Conservation (phyloP, 257 asterid genomes). For the Capsicum pubescens region DNA sequence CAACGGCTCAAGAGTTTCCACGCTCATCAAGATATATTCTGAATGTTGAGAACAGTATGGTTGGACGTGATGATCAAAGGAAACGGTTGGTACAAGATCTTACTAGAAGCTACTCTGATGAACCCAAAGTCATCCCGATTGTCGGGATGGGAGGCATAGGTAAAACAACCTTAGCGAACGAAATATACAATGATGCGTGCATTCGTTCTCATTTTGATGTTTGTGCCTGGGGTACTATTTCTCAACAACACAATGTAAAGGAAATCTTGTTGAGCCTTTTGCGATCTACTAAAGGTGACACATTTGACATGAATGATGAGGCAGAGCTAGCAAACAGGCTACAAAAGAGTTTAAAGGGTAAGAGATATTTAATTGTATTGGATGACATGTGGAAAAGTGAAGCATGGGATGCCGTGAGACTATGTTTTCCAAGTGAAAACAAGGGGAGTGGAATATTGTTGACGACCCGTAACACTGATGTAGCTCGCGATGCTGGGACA, state of each 20-base stretch:
- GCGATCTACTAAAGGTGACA: neutral
- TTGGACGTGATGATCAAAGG: too few species aligned
- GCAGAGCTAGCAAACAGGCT: neutral
- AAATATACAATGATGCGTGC: too few species aligned
- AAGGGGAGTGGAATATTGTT: neutral
- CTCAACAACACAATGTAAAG: neutral
- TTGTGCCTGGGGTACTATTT: constrained; percentile 30
- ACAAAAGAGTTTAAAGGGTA: neutral
- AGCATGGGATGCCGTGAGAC: constrained; percentile 19
- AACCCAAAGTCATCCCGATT: too few species aligned
- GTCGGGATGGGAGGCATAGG: too few species aligned
- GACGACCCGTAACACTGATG: constrained; percentile 19
- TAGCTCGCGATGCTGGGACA: too few species aligned
- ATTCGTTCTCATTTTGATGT: neutral
- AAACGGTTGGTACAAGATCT: too few species aligned
- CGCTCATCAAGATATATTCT: neutral
- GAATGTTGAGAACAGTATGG: too few species aligned
- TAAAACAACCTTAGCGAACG: too few species aligned
- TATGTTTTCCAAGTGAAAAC: constrained; percentile 23
- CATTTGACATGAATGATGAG: neutral
- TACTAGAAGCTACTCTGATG: too few species aligned
- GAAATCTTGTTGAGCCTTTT: constrained; percentile 23
- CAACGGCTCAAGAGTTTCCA: too few species aligned
- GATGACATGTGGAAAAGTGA: constrained; percentile 30
- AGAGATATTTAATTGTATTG: constrained; percentile 31